Percentiles rank a stretch among this genome's conserved stretches.
phyloP scores from a whole-genome alignment of 441 rosid genomes.

The Raphanus hybrid region DNA sequence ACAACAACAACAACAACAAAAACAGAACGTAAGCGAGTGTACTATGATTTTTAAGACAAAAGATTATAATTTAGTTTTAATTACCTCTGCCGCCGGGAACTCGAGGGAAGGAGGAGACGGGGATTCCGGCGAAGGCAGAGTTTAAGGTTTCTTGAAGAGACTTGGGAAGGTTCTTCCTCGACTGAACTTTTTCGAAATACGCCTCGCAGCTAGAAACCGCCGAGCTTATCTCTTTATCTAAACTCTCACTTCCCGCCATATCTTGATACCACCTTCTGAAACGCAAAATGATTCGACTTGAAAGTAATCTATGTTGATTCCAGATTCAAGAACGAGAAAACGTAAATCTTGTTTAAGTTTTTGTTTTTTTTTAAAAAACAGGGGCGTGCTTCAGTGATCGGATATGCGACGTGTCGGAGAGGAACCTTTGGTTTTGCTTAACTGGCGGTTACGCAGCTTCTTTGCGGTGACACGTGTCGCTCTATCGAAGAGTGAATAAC shows the following conservation, averaged over 20 bases:
- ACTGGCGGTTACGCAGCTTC: conserved; percentile 27
- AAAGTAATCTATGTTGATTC: neutral
- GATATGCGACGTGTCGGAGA: conserved; percentile 32
- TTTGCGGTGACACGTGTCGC: conserved; percentile 13
- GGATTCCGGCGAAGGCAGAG: conserved; percentile 64
- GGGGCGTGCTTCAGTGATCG: conserved; percentile 28
- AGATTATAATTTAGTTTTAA: too few relatives aligned
- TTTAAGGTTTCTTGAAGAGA: conserved; percentile 64
- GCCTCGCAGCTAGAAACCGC: conserved; percentile 57
- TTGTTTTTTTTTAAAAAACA: neutral
- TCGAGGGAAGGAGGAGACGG: conserved; percentile 67
- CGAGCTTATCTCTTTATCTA: conserved; percentile 27
- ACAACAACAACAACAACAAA: too few relatives aligned
- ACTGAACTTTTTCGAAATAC: conserved; percentile 64
- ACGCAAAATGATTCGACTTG: neutral
- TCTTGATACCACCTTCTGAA: neutral
- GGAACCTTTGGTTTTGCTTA: neutral
- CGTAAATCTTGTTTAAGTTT: neutral
- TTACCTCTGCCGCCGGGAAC: too few relatives aligned
- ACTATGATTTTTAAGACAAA: too few relatives aligned
- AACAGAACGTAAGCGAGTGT: too few relatives aligned
- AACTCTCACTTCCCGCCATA: conserved; percentile 45
- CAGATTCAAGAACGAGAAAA: neutral
- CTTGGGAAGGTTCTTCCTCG: conserved; percentile 64
- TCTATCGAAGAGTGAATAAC: neutral